phyloP scores from a whole-genome alignment of 2,329 filamentous ascomycete species.

The Rutstroemia sp. region DNA sequence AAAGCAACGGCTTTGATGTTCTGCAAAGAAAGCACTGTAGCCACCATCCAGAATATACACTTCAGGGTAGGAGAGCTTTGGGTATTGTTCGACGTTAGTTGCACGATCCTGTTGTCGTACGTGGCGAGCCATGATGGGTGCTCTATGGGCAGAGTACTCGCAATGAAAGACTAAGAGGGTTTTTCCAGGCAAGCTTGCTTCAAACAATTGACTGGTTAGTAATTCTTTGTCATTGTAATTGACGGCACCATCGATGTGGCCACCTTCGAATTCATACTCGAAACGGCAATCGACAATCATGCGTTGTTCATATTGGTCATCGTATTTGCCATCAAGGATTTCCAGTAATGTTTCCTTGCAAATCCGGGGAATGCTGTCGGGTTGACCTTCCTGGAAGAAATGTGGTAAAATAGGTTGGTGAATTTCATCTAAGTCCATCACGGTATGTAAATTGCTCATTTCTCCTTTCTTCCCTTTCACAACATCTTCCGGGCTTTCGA shows the following conservation, averaged over 20 bases:
- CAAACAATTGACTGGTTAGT: constrained; percentile 72
- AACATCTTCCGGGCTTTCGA: constrained; percentile 82
- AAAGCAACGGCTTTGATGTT: constrained; percentile 74
- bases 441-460: constrained; percentile 56
- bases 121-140: constrained; percentile 92
- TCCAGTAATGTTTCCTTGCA: constrained; percentile 72
- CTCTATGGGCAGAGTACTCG: constrained; percentile 95
- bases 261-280: constrained; percentile 96
- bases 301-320: constrained; percentile 67
- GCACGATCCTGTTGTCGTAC: constrained; percentile 84
- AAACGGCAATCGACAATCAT: constrained; percentile 95
- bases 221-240: constrained; percentile 97
- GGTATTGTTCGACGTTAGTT: constrained; percentile 79
- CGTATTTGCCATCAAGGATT: constrained; percentile 81
- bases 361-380: constrained; percentile 84
- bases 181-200: constrained; percentile 53
- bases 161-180: constrained; percentile 91
- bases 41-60: constrained; percentile 96
- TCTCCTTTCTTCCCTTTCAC: constrained; percentile 70
- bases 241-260: constrained; percentile 86
- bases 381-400: constrained; percentile 71
- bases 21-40: constrained; percentile 85
- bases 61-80: constrained; percentile 86
- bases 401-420: constrained; percentile 73
- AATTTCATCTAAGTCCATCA: constrained; percentile 76